phyloP scores from a whole-genome alignment of 2,329 filamentous ascomycete species.

The Trichoderma aggressivum region DNA sequence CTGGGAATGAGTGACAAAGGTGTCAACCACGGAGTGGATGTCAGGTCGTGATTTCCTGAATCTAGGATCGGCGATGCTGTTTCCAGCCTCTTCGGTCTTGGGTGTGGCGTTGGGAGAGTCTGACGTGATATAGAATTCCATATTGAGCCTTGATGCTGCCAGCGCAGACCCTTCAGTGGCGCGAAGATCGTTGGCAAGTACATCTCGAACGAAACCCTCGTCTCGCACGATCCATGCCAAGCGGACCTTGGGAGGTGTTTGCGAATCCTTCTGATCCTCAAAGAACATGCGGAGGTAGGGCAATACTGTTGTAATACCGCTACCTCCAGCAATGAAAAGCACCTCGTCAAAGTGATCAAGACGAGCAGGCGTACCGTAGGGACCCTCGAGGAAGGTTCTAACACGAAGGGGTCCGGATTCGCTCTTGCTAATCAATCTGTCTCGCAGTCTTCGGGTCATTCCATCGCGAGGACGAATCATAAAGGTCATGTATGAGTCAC shows the following conservation, averaged over 20 bases:
- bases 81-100: conserved; percentile 9
- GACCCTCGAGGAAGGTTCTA: conserved; percentile 35
- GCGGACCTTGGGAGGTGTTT: conserved; percentile 23
- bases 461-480: conserved; percentile 37
- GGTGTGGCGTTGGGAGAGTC: neutral
- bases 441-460: conserved; percentile 33
- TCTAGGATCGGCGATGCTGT: neutral
- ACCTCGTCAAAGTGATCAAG: conserved; percentile 32
- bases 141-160: conserved; percentile 20
- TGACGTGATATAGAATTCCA: conserved; percentile 32
- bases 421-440: conserved; percentile 22
- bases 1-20: conserved; percentile 23
- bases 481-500: conserved; percentile 30
- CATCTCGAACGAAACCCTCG: conserved; percentile 28
- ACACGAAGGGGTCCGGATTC: conserved; percentile 21
- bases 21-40: conserved; percentile 29
- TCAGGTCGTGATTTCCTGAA: conserved; percentile 27
- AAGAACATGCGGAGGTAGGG: conserved; percentile 31
- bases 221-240: conserved; percentile 35
- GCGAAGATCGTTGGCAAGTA: conserved; percentile 28
- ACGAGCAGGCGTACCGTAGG: conserved; percentile 33
- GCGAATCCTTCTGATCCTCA: conserved; percentile 16
- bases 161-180: conserved; percentile 22
- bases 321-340: conserved; percentile 38
- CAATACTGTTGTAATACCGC: conserved; percentile 36